Conservation (phyloP, 208 protist genomes). For the Borovskyia barvae region DNA sequence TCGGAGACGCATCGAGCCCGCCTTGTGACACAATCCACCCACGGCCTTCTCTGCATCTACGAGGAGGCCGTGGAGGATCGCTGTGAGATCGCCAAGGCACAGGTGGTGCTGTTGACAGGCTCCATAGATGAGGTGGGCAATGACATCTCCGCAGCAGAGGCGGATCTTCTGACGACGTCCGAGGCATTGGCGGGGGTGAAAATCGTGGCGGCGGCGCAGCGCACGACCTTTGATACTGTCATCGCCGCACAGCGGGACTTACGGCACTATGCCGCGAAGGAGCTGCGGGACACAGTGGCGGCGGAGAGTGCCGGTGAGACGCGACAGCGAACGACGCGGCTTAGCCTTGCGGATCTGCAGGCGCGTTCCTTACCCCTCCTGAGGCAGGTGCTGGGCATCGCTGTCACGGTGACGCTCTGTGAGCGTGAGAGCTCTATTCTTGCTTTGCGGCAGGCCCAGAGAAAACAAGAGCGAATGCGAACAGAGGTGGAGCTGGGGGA, state of each 20-base stretch:
- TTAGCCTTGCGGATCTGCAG: too few species aligned
- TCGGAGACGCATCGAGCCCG: neutral
- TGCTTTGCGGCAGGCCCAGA: neutral
- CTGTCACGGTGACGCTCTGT: neutral
- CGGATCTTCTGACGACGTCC: neutral
- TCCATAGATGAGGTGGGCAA: conserved; percentile 5
- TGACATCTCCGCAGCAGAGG: neutral
- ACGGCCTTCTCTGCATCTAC: neutral
- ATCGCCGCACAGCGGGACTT: too few species aligned
- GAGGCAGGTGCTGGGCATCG: neutral
- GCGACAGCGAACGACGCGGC: too few species aligned
- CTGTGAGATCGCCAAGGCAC: conserved; percentile 3
- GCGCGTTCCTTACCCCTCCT: too few species aligned
- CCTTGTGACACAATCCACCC: neutral
- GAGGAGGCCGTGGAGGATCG: neutral
- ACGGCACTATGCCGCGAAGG: too few species aligned
- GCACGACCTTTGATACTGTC: too few species aligned
- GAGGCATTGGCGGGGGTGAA: neutral
- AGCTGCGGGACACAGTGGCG: too few species aligned
- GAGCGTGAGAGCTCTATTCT: neutral
- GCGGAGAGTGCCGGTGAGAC: too few species aligned
- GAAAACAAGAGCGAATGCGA: conserved; percentile 1
- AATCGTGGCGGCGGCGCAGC: neutral
- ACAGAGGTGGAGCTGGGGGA: conserved; percentile 13
- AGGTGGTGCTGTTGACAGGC: conserved; percentile 11